These are phyloP conservation scores for Chalaropsis ovoidea DNA, from an alignment of 2,329 filamentous ascomycete genomes.

Conservation along the genomic window DNA sequence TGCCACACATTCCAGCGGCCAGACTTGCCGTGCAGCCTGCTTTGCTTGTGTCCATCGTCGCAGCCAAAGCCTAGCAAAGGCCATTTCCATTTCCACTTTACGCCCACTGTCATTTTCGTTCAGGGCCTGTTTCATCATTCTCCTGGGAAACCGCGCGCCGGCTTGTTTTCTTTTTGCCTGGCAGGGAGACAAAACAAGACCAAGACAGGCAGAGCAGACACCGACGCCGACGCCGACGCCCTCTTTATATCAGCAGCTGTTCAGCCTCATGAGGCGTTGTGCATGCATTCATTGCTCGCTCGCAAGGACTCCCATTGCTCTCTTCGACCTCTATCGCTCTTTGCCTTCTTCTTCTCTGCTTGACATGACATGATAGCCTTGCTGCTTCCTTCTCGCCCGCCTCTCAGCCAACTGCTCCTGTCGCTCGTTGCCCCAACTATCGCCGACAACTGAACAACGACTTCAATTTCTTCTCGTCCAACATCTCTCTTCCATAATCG, in stretches of 20 bases:
- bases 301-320: background rate
- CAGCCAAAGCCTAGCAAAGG: background rate
- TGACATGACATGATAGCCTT: background rate
- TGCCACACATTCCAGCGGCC: slow-evolving; percentile 4
- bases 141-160: slow-evolving; percentile 18
- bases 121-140: slow-evolving; percentile 13
- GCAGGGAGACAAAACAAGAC: background rate
- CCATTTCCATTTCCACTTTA: background rate
- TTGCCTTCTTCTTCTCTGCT: background rate
- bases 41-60: background rate
- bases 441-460: background rate
- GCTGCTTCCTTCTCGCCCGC: background rate
- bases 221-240: slow-evolving; percentile 4
- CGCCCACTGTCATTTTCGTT: slow-evolving; percentile 8
- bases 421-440: background rate
- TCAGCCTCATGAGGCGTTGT: background rate
- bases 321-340: background rate
- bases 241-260: background rate
- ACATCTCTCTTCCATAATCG: no score
- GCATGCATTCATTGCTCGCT: no score
- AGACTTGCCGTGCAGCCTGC: background rate
- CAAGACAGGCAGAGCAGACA: background rate
- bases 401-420: background rate
- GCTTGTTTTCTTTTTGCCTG: background rate
- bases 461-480: background rate